phyloP scores from a whole-genome alignment of 1,139 yeast species.

The Candida pseudoviswanathii region DNA sequence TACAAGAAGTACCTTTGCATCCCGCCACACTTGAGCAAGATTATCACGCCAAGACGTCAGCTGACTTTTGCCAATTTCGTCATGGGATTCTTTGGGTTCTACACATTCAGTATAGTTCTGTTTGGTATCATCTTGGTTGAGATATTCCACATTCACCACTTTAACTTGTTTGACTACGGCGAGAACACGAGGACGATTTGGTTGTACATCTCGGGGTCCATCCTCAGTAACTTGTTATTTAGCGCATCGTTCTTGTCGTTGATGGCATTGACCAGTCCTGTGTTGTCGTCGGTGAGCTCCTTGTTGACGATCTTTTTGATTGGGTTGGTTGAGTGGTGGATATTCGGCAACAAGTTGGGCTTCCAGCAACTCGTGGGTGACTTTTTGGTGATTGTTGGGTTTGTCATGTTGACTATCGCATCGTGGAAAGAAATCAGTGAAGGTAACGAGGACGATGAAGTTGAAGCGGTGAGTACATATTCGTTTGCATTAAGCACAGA shows the following conservation, averaged over 20 bases:
- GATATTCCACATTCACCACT: slow-evolving; percentile 57
- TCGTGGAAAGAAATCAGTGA: slow-evolving; percentile 75
- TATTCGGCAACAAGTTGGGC: slow-evolving; percentile 61
- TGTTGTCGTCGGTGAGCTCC: slow-evolving; percentile 80
- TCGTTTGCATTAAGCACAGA: slow-evolving; percentile 46
- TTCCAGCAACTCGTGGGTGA: slow-evolving; percentile 58
- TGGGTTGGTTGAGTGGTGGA: slow-evolving; percentile 73
- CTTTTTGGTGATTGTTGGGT: slow-evolving; percentile 63
- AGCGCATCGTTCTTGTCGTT: slow-evolving; percentile 74
- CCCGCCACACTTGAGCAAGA: slow-evolving; percentile 52
- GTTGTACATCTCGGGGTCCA: slow-evolving; percentile 50
- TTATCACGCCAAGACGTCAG: slow-evolving; percentile 51
- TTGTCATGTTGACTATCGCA: slow-evolving; percentile 66
- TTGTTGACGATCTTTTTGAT: slow-evolving; percentile 77
- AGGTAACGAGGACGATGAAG: slow-evolving; percentile 60
- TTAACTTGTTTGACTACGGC: slow-evolving; percentile 54
- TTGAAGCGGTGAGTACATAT: slow-evolving; percentile 45
- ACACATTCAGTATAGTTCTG: slow-evolving; percentile 56
- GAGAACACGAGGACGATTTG: slow-evolving; percentile 41
- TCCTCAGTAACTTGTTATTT: slow-evolving; percentile 65
- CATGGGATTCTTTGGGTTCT: slow-evolving; percentile 59
- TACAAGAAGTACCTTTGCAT: slow-evolving; percentile 79
- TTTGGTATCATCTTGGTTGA: slow-evolving; percentile 53
- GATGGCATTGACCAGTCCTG: slow-evolving; percentile 87
- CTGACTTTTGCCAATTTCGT: slow-evolving; percentile 50